Evolutionary conservation across 179 eudicot species (phyloP), one percentile per base, ranked within the genome.

Genomic region (Gypsophila paniculata): DNA sequence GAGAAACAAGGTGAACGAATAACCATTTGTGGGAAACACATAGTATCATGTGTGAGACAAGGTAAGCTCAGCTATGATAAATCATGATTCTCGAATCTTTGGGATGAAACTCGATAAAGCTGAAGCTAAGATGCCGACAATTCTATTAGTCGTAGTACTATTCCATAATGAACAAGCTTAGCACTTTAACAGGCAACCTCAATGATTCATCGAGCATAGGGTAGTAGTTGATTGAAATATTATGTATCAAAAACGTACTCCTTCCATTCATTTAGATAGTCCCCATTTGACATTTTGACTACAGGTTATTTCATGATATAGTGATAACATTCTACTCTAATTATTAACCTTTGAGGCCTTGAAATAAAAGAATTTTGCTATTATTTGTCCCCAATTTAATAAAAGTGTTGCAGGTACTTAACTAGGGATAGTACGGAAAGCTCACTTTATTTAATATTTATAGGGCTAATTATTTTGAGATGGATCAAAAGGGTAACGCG

Each of bases 1-100:
- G 29, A 59, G 69, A n/a, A 15, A 53, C 15, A 49, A 19, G 29
- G 46, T 6, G 10, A 42, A 68, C 48, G 26, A 82, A 61, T 10
- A 14, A 71, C 49, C 32, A 73, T 55, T 23, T 49, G 61, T 25
- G 22, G 53, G 69, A n/a, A 15, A 53, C 15, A 49, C 15, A n/a
- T 42, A 25, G 5, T 17, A 59, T 65, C 55, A 57, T 22, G 54
- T 26, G n/a, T 10, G 46, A 53, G 19, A 32, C 48, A 34, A 10
- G 4, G 62, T 18, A 7, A 48, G 34, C n/a, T 18, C 49, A 17
- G 14, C 29, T 23, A 53, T 1, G 13, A 18, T 0, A 69, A 34
- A 18, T 34, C 13, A 38, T 9, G 13, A 54, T 32, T 69, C 39
- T 6, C 14, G 13, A 69, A 48, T 51, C 58, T 32, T 26, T 14